Evolutionary conservation across 1,284 basidiomycete genomes (phyloP).

Genomic region (Ustilago sp.): DNA sequence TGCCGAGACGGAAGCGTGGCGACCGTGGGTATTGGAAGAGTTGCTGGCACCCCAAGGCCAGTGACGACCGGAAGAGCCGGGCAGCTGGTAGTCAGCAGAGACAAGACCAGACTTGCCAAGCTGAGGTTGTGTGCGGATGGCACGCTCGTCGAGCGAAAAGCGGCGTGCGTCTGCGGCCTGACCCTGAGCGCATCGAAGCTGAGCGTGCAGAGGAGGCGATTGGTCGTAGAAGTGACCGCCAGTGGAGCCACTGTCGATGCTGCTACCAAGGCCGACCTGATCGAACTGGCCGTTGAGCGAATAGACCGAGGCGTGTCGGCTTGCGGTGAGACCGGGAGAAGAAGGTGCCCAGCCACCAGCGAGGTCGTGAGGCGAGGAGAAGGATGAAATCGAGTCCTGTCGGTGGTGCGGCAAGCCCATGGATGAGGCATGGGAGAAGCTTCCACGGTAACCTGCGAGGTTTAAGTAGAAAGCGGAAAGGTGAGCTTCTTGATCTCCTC

Average conservation of each 20-base stretch:
- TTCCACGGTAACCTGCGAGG: conserved; percentile 43
- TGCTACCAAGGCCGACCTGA: conserved; percentile 45
- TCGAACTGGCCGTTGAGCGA: conserved; percentile 55
- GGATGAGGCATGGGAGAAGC: conserved; percentile 43
- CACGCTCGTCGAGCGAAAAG: conserved; percentile 53
- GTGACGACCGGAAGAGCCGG: conserved; percentile 43
- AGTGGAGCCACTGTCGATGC: conserved; percentile 45
- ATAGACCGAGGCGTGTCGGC: conserved; percentile 53
- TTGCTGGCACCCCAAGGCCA: conserved; percentile 52
- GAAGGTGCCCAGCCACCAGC: conserved; percentile 49
- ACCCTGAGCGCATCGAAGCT: conserved; percentile 48
- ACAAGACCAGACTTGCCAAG: conserved; percentile 47
- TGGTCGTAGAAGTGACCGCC: conserved; percentile 51
- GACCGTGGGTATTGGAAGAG: conserved; percentile 36
- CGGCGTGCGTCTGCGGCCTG: conserved; percentile 47
- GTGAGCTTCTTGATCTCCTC: background rate
- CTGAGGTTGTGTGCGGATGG: conserved; percentile 46
- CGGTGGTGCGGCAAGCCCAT: conserved; percentile 49
- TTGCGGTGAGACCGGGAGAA: conserved; percentile 44
- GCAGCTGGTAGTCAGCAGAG: conserved; percentile 48
- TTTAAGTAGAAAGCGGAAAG: background rate
- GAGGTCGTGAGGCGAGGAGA: conserved; percentile 51
- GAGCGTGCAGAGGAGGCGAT: conserved; percentile 48
- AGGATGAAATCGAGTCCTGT: conserved; percentile 49
- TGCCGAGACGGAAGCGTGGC: conserved; percentile 52